Base-by-base conservation (phyloP, 306 rosid genomes). In the Mimosa pudica region DNA sequence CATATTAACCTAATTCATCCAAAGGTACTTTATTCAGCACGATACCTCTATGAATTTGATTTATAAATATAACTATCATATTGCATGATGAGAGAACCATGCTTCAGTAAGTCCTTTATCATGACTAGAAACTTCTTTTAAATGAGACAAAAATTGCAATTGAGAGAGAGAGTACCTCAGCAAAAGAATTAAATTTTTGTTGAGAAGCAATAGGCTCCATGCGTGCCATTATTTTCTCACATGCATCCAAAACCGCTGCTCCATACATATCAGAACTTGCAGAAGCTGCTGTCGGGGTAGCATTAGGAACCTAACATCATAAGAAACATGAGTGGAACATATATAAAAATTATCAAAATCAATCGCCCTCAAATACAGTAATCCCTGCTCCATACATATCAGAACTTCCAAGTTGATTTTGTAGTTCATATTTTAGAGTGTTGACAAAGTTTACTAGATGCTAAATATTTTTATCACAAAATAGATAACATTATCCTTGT, bases 241-340 rank as follows among this genome's bases (percentile, higher is more conserved):
- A 95, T 46, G 98, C 98, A 74, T 95, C 98, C 89, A 92, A 89
- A 87, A 92, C 97, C 1, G 98, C 98, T 77, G 92, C 94, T 80
- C 98, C 98, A 83, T 92, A 95, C 83, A 95, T 85, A 81, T 95
- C 98, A 74, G 98, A 95, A 87, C 97, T 95, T 7, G 98, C 98
- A 80, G 98, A 95, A 83, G 98, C 98, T 45, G 98, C 98, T 51
- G 98, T 95, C 52, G 98, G 94, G 62, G 97, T 85, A 78, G 98
- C 64, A 88, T 95, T 95, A 9, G 98, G 98, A 71, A 95, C 96
- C 98, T 95, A 83, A 79, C 71, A 74, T 73, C 41, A 51, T 58
- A 73, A 83, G 77, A 83, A 77, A n/a, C 65, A 79, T 32, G 74
- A 83, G 76, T 6, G 81, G 33, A 57, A n/a, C 77, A 73, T 8